Evolutionary conservation across 129 eudicot genomes (phyloP), one percentile per base, ranked within the genome.

Genomic region (Arctium minus): DNA sequence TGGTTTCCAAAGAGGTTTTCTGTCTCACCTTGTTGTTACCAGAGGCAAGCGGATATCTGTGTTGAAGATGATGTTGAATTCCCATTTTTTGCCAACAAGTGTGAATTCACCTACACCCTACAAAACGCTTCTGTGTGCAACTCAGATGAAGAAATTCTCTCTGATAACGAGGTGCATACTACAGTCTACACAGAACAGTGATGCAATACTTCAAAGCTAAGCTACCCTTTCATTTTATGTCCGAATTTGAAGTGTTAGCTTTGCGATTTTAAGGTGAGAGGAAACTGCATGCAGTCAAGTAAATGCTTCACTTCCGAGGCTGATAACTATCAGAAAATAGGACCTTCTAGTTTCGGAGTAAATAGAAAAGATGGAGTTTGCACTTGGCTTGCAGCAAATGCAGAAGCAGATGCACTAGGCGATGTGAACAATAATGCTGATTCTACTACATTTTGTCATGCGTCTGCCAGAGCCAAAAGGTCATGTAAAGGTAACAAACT

Each of bases 41-140:
- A 94, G 97, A 89, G 82, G 70, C 86, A 82, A 73, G 65, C 50
- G 48, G 86, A 79, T 70, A 76, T 76, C 31, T 68, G 78, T 76
- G 56, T 72, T 60, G 94, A 91, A 79, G 97, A 91, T 69, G 98
- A 88, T 68, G 94, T 94, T 73, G 97, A 90, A 77, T 17, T 84
- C 80, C 95, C 97, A 78, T 73, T 71, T 74, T 92, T 92, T 68
- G 46, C 80, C 36, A 84, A 84, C 56, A 86, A 69, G 42, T 70
- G 79, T n/a, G 76, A 85, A 75, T 37, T 86, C 76, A 76, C 37
- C 17, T 70, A 44, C 50, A 71, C 31, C 27, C 84, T 86, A 42
- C 50, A 79, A 18, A 50, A 32, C 33, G 81, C 60, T 62, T 40
- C 81, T 68, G 50, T 81, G n/a, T 75, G 60, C 78, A 38, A 79